A percentile compares a stretch with the other conserved stretches of the same genome.
phyloP scores from a whole-genome alignment of 2,329 filamentous ascomycete species.

The Penicillium vulpinum region DNA sequence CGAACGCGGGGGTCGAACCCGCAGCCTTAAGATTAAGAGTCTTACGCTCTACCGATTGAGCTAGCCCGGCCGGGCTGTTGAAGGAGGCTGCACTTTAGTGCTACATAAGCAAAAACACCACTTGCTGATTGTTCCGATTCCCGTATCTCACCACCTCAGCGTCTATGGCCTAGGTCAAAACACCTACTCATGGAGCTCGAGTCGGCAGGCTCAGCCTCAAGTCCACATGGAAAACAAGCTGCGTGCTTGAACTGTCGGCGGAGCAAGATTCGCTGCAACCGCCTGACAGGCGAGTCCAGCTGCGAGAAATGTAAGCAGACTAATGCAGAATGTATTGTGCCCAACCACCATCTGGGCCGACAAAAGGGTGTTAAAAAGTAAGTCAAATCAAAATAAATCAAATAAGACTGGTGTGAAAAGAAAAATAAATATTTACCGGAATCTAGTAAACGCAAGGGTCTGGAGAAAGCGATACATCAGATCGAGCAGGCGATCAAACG shows the following conservation, averaged over 20 bases:
- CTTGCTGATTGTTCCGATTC: not conserved
- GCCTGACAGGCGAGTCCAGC: constrained; percentile 51
- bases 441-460: constrained; percentile 67
- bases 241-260: constrained; percentile 65
- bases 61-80: constrained; percentile 45
- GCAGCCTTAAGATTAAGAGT: constrained; percentile 49
- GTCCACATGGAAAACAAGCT: constrained; percentile 38
- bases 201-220: constrained; percentile 4
- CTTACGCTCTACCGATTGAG: constrained; percentile 54
- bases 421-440: constrained; percentile 10
- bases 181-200: constrained; percentile 17
- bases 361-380: constrained; percentile 78
- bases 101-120: not conserved
- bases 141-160: not conserved
- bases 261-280: constrained; percentile 69
- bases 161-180: not conserved
- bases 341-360: constrained; percentile 70
- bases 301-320: constrained; percentile 64
- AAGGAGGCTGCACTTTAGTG: not conserved
- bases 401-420: constrained; percentile 23
- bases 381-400: constrained; percentile 41
- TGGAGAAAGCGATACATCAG: constrained; percentile 73
- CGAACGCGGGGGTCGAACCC: constrained; percentile 47
- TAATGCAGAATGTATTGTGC: constrained; percentile 64
- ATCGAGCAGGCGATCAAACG: constrained; percentile 69